These are phyloP conservation scores for Beauveria sp. DNA, from an alignment of 2,329 filamentous ascomycete genomes.

Conservation along the genomic window DNA sequence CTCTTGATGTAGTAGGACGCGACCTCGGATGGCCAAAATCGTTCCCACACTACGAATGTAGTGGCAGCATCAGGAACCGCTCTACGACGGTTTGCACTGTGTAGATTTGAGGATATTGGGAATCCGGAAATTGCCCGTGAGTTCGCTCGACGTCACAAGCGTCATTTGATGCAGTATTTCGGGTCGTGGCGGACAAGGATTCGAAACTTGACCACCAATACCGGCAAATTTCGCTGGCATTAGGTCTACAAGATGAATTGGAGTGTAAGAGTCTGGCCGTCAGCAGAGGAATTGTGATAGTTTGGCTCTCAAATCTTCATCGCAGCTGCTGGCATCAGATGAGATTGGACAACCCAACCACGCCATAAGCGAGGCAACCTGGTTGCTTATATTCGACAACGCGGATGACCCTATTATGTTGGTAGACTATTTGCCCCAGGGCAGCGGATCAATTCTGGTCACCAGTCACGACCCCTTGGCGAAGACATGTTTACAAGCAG, in stretches of 20 bases:
- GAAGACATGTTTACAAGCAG: slow-evolving; percentile 6
- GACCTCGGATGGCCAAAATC: too few relatives aligned
- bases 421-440: slow-evolving; percentile 9
- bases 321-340: neutral
- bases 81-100: slow-evolving; percentile 6
- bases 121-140: slow-evolving; percentile 11
- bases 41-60: neutral
- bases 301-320: slow-evolving; percentile 6
- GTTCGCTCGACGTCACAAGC: neutral
- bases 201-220: slow-evolving; percentile 10
- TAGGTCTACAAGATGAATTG: slow-evolving; percentile 5
- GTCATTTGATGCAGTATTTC: slow-evolving; percentile 9
- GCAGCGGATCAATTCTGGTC: slow-evolving; percentile 8
- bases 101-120: slow-evolving; percentile 8
- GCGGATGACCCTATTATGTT: slow-evolving; percentile 10
- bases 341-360: neutral
- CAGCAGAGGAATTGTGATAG: slow-evolving; percentile 5
- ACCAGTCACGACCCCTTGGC: slow-evolving; percentile 9
- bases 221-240: slow-evolving; percentile 3
- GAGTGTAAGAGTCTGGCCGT: slow-evolving; percentile 10
- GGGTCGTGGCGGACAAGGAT: slow-evolving; percentile 5
- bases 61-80: neutral
- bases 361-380: neutral
- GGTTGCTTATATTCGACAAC: slow-evolving; percentile 11
- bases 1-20: too few relatives aligned